Conservation (phyloP, 768 basidiomycete genomes). For the Lactarius vividus region DNA sequence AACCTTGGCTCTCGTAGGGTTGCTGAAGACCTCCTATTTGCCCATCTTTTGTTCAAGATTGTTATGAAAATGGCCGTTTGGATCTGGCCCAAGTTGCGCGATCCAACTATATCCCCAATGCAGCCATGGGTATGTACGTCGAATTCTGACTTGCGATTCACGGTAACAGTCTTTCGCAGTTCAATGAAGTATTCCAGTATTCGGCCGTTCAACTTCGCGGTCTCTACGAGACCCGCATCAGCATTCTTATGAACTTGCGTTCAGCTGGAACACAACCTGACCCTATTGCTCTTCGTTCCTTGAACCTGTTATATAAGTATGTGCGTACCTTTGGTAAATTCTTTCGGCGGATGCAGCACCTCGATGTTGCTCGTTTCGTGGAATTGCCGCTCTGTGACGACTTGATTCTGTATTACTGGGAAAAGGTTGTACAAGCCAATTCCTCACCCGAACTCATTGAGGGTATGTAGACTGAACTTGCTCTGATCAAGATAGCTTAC, state of each 20-base stretch:
- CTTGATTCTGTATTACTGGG: constrained; percentile 79
- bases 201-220: constrained; percentile 55
- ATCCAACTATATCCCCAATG: constrained; percentile 41
- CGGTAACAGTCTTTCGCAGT: constrained; percentile 39
- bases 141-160: not conserved
- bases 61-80: constrained; percentile 67
- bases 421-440: constrained; percentile 71
- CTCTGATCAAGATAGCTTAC: not conserved
- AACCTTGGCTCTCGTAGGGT: constrained; percentile 41
- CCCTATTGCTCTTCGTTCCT: constrained; percentile 41
- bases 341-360: constrained; percentile 71
- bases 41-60: constrained; percentile 74
- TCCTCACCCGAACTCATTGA: constrained; percentile 49
- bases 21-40: constrained; percentile 49
- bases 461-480: constrained; percentile 40
- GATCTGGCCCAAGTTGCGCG: constrained; percentile 51
- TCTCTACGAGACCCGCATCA: constrained; percentile 57
- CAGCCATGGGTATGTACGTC: constrained; percentile 50
- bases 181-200: constrained; percentile 57
- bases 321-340: constrained; percentile 74
- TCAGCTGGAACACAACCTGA: constrained; percentile 37
- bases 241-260: constrained; percentile 46
- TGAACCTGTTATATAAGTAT: constrained; percentile 65
- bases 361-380: constrained; percentile 57
- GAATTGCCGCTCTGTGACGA: constrained; percentile 60